Evolutionary conservation across 2,329 filamentous ascomycete genomes (phyloP).

Genomic region (Metarhizium robertsii): DNA sequence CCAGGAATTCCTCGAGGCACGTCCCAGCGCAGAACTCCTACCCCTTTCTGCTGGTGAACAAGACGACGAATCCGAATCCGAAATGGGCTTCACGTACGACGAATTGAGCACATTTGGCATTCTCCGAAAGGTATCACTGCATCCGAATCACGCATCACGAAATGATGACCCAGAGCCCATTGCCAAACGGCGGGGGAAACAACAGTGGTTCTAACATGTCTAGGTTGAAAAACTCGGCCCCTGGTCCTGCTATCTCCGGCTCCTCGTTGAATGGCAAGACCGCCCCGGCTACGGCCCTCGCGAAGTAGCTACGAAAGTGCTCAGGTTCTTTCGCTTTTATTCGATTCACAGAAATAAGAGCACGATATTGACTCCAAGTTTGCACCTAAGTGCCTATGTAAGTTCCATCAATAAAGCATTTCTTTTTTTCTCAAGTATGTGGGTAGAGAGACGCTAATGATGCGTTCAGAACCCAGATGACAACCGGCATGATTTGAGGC

Average conservation of each 20-base stretch:
- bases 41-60: conserved; percentile 30
- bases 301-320: conserved; percentile 34
- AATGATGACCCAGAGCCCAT: too few species aligned
- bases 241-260: conserved; percentile 28
- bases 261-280: conserved; percentile 28
- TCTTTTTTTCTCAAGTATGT: too few species aligned
- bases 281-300: conserved; percentile 18
- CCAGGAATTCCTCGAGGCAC: conserved; percentile 50
- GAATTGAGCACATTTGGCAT: conserved; percentile 29
- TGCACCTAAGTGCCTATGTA: conserved; percentile 27
- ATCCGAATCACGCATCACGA: not conserved
- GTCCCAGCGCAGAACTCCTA: conserved; percentile 43
- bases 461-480: conserved; percentile 22
- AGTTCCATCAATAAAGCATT: too few species aligned
- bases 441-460: not conserved
- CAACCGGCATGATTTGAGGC: conserved; percentile 29
- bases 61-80: conserved; percentile 20
- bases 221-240: conserved; percentile 32
- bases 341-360: conserved; percentile 57
- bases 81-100: conserved; percentile 33
- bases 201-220: conserved; percentile 14
- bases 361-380: conserved; percentile 47
- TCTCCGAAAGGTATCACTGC: not conserved
- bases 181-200: too few species aligned
- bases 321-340: conserved; percentile 38